These are phyloP conservation scores for Papiliotrema terrestris DNA, from an alignment of 1,284 basidiomycete genomes.

Conservation along the genomic window DNA sequence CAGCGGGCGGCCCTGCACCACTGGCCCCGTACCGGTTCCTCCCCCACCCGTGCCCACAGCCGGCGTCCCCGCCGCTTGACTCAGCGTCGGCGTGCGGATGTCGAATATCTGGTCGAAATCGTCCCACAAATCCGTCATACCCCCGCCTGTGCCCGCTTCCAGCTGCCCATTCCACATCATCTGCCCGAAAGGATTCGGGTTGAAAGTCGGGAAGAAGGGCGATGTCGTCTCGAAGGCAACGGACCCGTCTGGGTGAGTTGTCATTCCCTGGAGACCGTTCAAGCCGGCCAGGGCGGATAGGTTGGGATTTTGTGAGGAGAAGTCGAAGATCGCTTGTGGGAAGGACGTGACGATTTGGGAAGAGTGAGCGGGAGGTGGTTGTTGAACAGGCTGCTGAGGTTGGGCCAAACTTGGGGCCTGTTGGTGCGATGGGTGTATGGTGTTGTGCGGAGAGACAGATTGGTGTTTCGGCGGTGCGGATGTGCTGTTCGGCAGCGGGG, in stretches of 20 bases:
- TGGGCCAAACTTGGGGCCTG: neutral
- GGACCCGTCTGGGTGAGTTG: conserved; percentile 12
- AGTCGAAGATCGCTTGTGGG: neutral
- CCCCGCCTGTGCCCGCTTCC: neutral
- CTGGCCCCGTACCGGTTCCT: neutral
- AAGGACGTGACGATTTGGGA: neutral
- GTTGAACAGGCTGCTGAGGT: too few species aligned
- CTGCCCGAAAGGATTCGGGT: too few species aligned
- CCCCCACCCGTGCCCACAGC: neutral
- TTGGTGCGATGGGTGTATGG: neutral
- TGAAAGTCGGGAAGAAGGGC: neutral
- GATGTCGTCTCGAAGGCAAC: conserved; percentile 8
- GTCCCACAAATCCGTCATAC: conserved; percentile 13
- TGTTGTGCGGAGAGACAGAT: too few species aligned
- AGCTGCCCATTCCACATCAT: conserved; percentile 5
- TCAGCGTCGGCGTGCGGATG: neutral
- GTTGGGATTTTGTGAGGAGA: neutral
- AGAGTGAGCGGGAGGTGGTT: neutral
- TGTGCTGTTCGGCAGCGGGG: too few species aligned
- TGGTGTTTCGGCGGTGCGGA: too few species aligned
- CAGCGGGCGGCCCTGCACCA: conserved; percentile 16
- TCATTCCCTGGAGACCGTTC: conserved; percentile 1
- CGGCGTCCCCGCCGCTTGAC: too few species aligned
- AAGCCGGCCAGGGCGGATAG: conserved; percentile 8
- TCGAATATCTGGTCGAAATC: conserved; percentile 7